phyloP scores from a whole-genome alignment of 805 yeast genomes.

The Hermanozyma aechmeae region DNA sequence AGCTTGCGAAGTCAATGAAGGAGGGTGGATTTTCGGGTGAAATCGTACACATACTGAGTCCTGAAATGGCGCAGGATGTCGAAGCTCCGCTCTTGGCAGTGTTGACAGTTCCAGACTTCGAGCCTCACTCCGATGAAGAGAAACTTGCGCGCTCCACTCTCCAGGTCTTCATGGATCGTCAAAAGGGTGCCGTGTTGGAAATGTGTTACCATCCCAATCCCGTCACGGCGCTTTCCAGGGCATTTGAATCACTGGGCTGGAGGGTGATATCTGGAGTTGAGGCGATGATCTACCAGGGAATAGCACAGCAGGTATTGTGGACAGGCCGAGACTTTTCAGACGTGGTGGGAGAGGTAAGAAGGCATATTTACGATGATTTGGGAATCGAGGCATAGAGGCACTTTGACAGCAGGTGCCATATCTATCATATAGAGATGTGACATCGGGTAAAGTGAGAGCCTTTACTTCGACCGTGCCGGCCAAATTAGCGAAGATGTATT shows the following conservation, averaged over 20 bases:
- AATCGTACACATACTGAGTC: conserved; percentile 15
- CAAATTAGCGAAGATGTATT: too few species aligned
- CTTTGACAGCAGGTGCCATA: too few species aligned
- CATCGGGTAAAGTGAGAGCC: too few species aligned
- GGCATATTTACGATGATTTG: conserved; percentile 13
- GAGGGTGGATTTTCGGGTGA: conserved; percentile 15
- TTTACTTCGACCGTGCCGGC: too few species aligned
- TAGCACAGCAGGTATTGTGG: conserved; percentile 23
- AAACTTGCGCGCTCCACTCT: conserved; percentile 15
- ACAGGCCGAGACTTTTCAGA: conserved; percentile 16
- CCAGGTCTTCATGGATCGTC: conserved; percentile 14
- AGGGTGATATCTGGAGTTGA: conserved; percentile 20
- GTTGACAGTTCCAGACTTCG: conserved; percentile 20
- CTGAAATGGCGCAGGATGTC: conserved; percentile 13
- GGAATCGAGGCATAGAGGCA: too few species aligned
- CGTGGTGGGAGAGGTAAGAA: conserved; percentile 12
- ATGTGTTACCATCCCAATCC: conserved; percentile 26
- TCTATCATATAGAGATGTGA: too few species aligned
- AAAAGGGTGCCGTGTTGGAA: conserved; percentile 19
- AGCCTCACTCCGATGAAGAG: conserved; percentile 15
- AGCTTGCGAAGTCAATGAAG: conserved; percentile 11
- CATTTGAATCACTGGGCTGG: conserved; percentile 16
- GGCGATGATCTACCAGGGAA: conserved; percentile 23
- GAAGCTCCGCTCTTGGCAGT: conserved; percentile 15
- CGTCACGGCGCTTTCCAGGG: conserved; percentile 14